These are phyloP conservation scores for Solanum paucissectum DNA, from an alignment of 257 asterid species.

Conservation along the genomic window DNA sequence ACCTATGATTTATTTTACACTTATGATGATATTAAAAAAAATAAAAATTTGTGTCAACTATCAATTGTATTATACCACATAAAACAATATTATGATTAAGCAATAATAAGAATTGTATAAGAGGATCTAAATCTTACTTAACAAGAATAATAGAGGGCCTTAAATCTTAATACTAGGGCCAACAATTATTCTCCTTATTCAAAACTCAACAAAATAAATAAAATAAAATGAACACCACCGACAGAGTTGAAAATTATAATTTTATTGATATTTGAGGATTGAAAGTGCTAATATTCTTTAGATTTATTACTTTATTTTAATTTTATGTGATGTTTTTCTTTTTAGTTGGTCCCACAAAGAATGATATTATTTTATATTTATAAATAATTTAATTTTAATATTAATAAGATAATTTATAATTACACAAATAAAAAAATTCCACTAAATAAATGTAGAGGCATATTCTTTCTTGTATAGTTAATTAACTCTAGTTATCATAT, in stretches of 20 bases:
- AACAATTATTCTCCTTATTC: background rate
- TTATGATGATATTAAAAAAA: too few species aligned
- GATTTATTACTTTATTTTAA: background rate
- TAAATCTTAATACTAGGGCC: background rate
- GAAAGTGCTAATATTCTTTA: background rate
- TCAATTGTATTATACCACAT: background rate
- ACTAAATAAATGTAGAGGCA: too few species aligned
- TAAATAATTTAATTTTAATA: too few species aligned
- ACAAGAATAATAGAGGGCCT: background rate
- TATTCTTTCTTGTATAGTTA: background rate
- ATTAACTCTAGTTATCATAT: too few species aligned
- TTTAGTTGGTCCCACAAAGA: background rate
- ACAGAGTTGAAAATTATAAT: background rate
- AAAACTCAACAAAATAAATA: background rate
- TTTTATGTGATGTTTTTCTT: background rate
- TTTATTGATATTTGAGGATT: background rate
- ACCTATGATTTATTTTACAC: background rate
- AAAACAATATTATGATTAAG: background rate
- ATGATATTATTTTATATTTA: too few species aligned
- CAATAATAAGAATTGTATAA: background rate
- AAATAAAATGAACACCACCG: background rate
- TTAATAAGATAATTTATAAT: too few species aligned
- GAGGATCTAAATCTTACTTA: background rate
- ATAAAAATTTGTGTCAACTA: background rate
- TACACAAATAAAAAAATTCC: too few species aligned